A percentile compares a stretch with the other conserved stretches of the same genome.
phyloP scores from a whole-genome alignment of 352 stramenopile genomes.

The Globisporangium sylvaticum region DNA sequence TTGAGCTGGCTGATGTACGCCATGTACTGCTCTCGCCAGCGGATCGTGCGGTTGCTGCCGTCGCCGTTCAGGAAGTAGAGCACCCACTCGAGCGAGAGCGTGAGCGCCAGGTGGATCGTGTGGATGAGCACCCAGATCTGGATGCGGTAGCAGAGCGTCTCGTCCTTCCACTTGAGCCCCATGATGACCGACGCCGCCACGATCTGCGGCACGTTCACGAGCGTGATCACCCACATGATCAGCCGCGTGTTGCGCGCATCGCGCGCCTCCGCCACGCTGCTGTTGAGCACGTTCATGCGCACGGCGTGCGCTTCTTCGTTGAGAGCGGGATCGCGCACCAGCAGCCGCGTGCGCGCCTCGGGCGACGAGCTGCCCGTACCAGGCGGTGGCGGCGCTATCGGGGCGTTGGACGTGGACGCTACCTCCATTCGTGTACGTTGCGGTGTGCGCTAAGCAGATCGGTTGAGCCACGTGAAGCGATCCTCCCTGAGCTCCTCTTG shows the following conservation, averaged over 20 bases:
- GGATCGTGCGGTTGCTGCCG: conserved; percentile 50
- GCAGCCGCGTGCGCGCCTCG: conserved; percentile 29
- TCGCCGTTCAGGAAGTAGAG: conserved; percentile 71
- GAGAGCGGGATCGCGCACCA: conserved; percentile 19
- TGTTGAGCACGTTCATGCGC: conserved; percentile 82
- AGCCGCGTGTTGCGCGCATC: conserved; percentile 75
- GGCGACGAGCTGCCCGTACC: conserved; percentile 9
- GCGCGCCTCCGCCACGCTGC: conserved; percentile 71
- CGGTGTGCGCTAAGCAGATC: not conserved
- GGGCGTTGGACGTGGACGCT: not conserved
- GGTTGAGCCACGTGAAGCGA: not conserved
- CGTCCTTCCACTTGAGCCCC: conserved; percentile 59
- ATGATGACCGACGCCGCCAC: conserved; percentile 51
- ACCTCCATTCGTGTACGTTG: not conserved
- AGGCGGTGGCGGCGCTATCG: not conserved
- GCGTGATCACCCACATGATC: conserved; percentile 74
- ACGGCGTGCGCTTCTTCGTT: conserved; percentile 76
- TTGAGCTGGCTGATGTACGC: conserved; percentile 68
- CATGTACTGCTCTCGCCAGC: conserved; percentile 68
- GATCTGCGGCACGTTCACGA: conserved; percentile 79
- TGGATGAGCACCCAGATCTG: conserved; percentile 82
- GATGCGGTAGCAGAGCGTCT: conserved; percentile 78
- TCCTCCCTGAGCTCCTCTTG: not conserved
- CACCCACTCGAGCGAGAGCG: conserved; percentile 67
- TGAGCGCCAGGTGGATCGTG: conserved; percentile 63